These are phyloP conservation scores for Rhodotorula paludigena DNA, from an alignment of 768 basidiomycete species.

Conservation along the genomic window DNA sequence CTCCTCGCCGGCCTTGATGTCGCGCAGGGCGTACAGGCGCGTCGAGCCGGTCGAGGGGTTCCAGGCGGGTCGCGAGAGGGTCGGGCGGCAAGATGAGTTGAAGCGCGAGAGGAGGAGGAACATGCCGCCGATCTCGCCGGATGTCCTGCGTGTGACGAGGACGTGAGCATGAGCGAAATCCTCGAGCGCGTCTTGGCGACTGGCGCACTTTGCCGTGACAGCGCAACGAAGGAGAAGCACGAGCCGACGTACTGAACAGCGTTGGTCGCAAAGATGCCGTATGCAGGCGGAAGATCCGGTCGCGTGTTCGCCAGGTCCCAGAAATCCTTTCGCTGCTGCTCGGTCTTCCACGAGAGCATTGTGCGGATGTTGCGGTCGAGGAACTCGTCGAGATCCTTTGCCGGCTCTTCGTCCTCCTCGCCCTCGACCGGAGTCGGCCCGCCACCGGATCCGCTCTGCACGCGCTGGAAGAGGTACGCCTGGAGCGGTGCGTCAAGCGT, in stretches of 20 bases:
- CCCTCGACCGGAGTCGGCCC: constrained; percentile 33
- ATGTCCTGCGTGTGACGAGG: constrained; percentile 16
- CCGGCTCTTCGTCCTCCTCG: constrained; percentile 19
- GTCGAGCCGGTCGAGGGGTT: constrained; percentile 16
- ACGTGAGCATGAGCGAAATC: too few relatives aligned
- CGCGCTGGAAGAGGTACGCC: constrained; percentile 33
- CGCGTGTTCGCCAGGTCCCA: constrained; percentile 30
- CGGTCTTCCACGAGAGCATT: constrained; percentile 20
- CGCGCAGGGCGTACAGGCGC: constrained; percentile 23
- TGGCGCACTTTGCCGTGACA: background rate
- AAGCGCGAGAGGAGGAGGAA: constrained; percentile 30
- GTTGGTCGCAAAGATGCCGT: constrained; percentile 34
- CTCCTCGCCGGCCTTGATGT: constrained; percentile 24
- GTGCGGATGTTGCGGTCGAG: constrained; percentile 21
- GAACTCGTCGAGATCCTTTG: constrained; percentile 30
- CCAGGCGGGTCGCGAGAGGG: constrained; percentile 25
- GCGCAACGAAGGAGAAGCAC: too few relatives aligned
- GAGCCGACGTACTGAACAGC: constrained; percentile 24
- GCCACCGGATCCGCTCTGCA: background rate
- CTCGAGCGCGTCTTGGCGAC: too few relatives aligned
- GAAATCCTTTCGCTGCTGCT: constrained; percentile 16
- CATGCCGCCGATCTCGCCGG: constrained; percentile 31
- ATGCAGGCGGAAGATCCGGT: constrained; percentile 13
- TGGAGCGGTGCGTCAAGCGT: constrained; percentile 30
- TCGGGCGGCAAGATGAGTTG: constrained; percentile 32